Evolutionary conservation across 805 yeast species (phyloP).

Genomic region (Torulaspora maleeae): DNA sequence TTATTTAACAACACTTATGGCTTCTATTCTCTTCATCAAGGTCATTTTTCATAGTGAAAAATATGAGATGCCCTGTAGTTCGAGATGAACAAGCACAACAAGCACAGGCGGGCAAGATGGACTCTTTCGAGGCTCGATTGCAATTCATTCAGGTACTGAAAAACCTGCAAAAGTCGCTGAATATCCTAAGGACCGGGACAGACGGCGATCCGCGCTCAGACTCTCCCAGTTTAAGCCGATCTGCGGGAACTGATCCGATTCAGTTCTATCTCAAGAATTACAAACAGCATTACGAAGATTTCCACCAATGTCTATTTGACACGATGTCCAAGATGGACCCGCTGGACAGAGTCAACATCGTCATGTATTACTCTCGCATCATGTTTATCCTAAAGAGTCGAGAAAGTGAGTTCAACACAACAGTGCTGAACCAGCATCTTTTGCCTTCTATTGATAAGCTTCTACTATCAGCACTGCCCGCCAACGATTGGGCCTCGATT

Average conservation of each 20-base stretch:
- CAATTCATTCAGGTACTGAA: slow-evolving; percentile 66
- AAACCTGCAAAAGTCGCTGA: slow-evolving; percentile 51
- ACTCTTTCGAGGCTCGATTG: slow-evolving; percentile 80
- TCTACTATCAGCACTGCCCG: slow-evolving; percentile 20
- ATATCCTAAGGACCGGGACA: slow-evolving; percentile 42
- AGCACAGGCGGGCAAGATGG: slow-evolving; percentile 46
- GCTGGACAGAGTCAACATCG: slow-evolving; percentile 29
- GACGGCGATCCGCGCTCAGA: slow-evolving; percentile 44
- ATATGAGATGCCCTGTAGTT: neutral
- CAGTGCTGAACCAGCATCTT: slow-evolving; percentile 23
- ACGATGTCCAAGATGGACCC: slow-evolving; percentile 30
- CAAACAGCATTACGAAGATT: slow-evolving; percentile 33
- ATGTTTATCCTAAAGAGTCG: slow-evolving; percentile 25
- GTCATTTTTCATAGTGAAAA: slow-evolving; percentile 2
- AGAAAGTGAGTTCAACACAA: slow-evolving; percentile 16
- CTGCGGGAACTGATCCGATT: slow-evolving; percentile 24
- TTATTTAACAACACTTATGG: too few species aligned
- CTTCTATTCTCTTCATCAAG: neutral
- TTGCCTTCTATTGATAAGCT: slow-evolving; percentile 27
- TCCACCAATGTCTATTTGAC: slow-evolving; percentile 34
- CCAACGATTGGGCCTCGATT: slow-evolving; percentile 21
- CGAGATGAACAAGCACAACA: too few species aligned
- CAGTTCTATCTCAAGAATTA: slow-evolving; percentile 30
- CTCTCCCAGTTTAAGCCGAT: slow-evolving; percentile 17
- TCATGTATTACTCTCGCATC: slow-evolving; percentile 29